phyloP scores from a whole-genome alignment of 2,329 filamentous ascomycete genomes.

The Exophiala bonariae region DNA sequence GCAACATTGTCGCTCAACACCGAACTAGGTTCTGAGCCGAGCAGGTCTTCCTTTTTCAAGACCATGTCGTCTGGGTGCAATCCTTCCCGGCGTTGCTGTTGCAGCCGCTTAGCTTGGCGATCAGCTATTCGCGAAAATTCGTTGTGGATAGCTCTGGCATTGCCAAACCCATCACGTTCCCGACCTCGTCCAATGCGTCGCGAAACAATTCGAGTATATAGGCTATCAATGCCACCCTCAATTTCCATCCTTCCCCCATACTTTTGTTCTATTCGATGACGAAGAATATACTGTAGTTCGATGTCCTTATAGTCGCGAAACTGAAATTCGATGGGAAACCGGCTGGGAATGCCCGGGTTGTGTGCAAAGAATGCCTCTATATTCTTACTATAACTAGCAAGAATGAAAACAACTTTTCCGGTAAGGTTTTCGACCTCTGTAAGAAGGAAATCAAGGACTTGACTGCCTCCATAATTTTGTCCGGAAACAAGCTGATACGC shows the following conservation, averaged over 20 bases:
- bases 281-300: constrained; percentile 65
- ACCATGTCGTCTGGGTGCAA: constrained; percentile 56
- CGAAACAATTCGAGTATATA: constrained; percentile 64
- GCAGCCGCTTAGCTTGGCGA: constrained; percentile 61
- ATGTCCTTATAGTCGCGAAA: constrained; percentile 69
- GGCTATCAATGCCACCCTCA: constrained; percentile 58
- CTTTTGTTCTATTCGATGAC: constrained; percentile 53
- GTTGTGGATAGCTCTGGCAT: constrained; percentile 70
- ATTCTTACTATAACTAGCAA: constrained; percentile 71
- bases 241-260: constrained; percentile 59
- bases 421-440: constrained; percentile 70
- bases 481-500: constrained; percentile 70
- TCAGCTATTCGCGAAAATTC: constrained; percentile 52
- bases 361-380: constrained; percentile 78
- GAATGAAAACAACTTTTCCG: constrained; percentile 69
- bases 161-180: constrained; percentile 69
- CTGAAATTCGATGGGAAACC: constrained; percentile 65
- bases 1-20: constrained; percentile 54
- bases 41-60: constrained; percentile 67
- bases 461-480: constrained; percentile 57
- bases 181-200: constrained; percentile 63
- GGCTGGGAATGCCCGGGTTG: constrained; percentile 69
- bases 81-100: constrained; percentile 45
- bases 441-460: constrained; percentile 70
- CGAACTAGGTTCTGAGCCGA: constrained; percentile 65